Evolutionary conservation across 768 basidiomycete genomes (phyloP), one percentile per base, ranked within the genome.

Genomic region (Pleurotus tuoliensis): DNA sequence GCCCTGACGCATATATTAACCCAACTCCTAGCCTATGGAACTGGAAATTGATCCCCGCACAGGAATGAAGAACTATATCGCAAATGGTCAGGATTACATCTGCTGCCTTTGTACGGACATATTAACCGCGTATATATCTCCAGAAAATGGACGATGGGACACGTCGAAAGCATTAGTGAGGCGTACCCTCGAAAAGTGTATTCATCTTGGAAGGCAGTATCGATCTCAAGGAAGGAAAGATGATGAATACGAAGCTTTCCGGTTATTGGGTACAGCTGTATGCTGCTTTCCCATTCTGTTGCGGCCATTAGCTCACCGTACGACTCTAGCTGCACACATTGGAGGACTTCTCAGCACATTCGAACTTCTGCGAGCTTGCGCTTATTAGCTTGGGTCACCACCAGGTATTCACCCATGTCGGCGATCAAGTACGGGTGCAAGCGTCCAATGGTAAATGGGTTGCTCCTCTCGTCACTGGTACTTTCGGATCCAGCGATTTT

Each of bases 61-160:
- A 0, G 95, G 94, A 2, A 95, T 98, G 94, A 95, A 95, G 76
- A 98, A 94, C 62, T 92, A 92, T 69, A 94, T 95, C 58, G 91
- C 91, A 0, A 95, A 94, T 68, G 83, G 84, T 82, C 57, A 9
- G 63, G 43, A 6, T 8, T 11, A 3, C 1, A 20, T 18, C 12
- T 38, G 25, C 9, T 22, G 8, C 3, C 38, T 22, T 24, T 9
- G 13, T 58, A 38, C 12, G 5, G 6, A 20, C 20, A 11, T 44
- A 55, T 27, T 27, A 7, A 27, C 15, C 39, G n/a, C 24, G 24
- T 38, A 40, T 38, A 40, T 8, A 5, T 34, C 38, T 7, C 24
- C 60, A 84, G 88, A 90, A 59, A 69, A 77, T 18, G 88, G 90
- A 4, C 58, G 66, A n/a, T 98, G 94, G 94, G 92, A 93, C 61